These are phyloP conservation scores for Vitis vinifera DNA, from an alignment of 164 flowering plant genomes.

Conservation along the genomic window DNA sequence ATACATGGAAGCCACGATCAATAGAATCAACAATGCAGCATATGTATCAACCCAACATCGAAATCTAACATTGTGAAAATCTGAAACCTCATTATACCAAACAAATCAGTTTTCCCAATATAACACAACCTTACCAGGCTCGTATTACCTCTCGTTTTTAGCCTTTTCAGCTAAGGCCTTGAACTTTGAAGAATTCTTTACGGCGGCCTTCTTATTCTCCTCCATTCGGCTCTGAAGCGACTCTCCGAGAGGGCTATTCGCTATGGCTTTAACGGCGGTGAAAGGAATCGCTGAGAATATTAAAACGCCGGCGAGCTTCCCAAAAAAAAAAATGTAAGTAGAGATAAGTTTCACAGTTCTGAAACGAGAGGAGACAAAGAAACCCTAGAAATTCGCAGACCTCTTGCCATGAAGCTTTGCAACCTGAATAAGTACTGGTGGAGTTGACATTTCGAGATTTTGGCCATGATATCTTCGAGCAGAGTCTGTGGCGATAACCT, in stretches of 20 bases:
- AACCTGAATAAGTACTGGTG: constrained; percentile 17
- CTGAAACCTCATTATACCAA: no score
- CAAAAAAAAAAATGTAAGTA: neutral
- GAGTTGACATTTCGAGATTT: neutral
- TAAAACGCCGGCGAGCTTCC: constrained; percentile 81
- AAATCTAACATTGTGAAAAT: no score
- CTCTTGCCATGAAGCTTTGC: constrained; percentile 60
- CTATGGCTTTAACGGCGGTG: constrained; percentile 89
- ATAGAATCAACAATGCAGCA: no score
- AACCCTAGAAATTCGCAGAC: constrained; percentile 13
- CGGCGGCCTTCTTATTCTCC: constrained; percentile 56
- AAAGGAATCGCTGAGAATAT: constrained; percentile 94
- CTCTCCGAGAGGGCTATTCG: constrained; percentile 82
- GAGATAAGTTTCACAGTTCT: neutral
- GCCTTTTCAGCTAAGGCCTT: constrained; percentile 59
- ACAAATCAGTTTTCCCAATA: no score
- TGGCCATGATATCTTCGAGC: neutral
- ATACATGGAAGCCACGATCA: no score
- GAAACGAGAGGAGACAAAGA: neutral
- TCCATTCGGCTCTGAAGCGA: constrained; percentile 63
- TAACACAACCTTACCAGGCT: neutral
- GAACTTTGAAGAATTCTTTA: constrained; percentile 50
- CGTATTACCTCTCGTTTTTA: constrained; percentile 57
- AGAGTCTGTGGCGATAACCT: neutral
- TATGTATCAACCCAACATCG: no score